Evolutionary conservation across 2,329 filamentous ascomycete genomes (phyloP), one percentile per base, ranked within the genome.

Genomic region (Amphichorda felina): DNA sequence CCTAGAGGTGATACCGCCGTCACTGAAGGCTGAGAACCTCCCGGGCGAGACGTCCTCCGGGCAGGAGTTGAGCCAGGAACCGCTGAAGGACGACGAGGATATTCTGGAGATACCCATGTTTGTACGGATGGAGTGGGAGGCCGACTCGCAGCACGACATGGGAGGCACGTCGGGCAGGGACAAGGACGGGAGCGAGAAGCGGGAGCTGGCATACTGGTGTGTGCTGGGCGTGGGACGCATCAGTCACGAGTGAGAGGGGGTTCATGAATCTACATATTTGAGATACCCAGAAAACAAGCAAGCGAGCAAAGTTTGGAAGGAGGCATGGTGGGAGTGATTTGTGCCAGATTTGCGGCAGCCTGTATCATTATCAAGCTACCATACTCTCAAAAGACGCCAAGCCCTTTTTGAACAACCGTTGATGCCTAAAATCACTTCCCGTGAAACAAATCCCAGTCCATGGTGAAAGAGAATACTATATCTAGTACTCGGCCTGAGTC

Each of bases 131-230:
- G 88, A 95, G 56, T 98, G 88, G 79, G 89, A 88, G 56, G 69
- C 74, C 4, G 82, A 87, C 43, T 66, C 67, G 1, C 66, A 73
- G 37, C 72, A 79, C 37, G 75, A 84, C 40, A 74, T 77, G 4
- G 16, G 15, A 9, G 18, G 21, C 5, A 60, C 62, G 8, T 49
- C 59, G 2, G 56, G 59, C 25, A 68, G 57, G 51, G 72, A 70
- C 45, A 78, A 70, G 54, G 75, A 73, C 30, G 73, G 65, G 33
- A 79, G 70, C 55, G 83, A 89, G 59, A 89, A 79, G 64, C 75
- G 82, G 50, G 91, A 96, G 54, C 62, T 96, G 57, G 87, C 87
- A 37, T 96, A 94, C 59, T 98, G 91, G 91, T 87, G 84, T 61
- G 87, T 94, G 15, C 65, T 96, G 25, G 89, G 89, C 4, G 73